Evolutionary conservation across 2,329 filamentous ascomycete genomes (phyloP), one percentile per base, ranked within the genome.

Genomic region (Neonectria coccinea): DNA sequence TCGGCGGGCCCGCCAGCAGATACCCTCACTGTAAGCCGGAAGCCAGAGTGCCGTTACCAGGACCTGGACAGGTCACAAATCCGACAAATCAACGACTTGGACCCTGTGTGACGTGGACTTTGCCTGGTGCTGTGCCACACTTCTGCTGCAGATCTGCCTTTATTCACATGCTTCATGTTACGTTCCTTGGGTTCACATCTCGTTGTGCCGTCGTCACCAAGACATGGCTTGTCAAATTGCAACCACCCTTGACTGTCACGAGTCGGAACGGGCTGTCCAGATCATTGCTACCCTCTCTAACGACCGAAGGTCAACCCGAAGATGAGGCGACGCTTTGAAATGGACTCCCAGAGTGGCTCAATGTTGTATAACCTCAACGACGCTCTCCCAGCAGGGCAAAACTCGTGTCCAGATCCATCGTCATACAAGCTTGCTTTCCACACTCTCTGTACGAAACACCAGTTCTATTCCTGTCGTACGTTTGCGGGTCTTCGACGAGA

Each of bases 41-140:
- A 9, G n/a, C 39, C n/a, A 16, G 39, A 42, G 39, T 42, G 8
- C 39, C 39, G 39, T 8, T 42, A n/a, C 39, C n/a, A 42, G 39
- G 39, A n/a, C 36, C 36, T 39, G 6, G 36, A n/a, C 36, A 39
- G n/a, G 36, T 39, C 36, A 39, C 14, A 39, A 39, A 39, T 39
- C 16, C 36, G 36, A 27, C 20, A 33, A 55, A 47, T 45, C 45
- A 54, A 36, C 53, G 27, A 25, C 25, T 48, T 44, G 45, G 45
- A 29, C 51, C 54, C 39, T 64, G 41, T 60, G 45, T 45, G 60
- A 50, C 54, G 36, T 29, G 41, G 55, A 52, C 48, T 53, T 18
- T 12, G 12, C 42, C 42, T 25, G 22, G 33, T 20, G 25, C 62
- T 60, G 65, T 64, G 64, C 68, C 65, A 50, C 68, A 62, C 36